Evolutionary conservation across 768 basidiomycete genomes (phyloP), one percentile per base, ranked within the genome.

Genomic region (Piloderma croceum): DNA sequence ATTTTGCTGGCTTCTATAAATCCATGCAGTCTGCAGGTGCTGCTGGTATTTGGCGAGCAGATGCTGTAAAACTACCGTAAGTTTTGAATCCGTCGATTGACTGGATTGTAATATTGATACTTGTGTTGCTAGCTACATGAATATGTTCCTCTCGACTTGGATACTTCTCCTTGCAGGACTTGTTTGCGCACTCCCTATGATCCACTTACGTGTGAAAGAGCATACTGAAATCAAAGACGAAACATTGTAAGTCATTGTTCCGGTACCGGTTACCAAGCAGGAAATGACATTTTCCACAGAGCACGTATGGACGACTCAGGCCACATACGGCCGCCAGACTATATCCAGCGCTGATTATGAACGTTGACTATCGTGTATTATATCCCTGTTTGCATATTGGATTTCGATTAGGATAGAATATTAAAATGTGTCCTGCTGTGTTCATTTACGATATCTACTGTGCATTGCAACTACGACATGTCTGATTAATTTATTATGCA

Each of bases 1-100:
- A 87, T 54, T 82, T 90, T 51, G 68, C 80, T 12, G 89, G 88
- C 31, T 85, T 90, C 52, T 83, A 85, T 48, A 85, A 89, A 55
- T 80, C 79, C 3, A 64, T 87, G 31, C 85, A 88, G 54, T 84
- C 81, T 10, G 83, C 83, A 6, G 86, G 81, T 44, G 84, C 76
- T 17, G 85, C 82, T 3, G 83, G 77, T 29, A 61, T 73, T 12
- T 89, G 84, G 83, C 70, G 78, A 32, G 78, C 76, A 7, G 86
- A 89, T 60, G 83, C 70, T 4, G 65, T 76, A 13, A 57, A 60
- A 25, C 50, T 69, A 18, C 81, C 86, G 80, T 86, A 53, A 58
- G 81, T 68, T 21, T 13, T 40, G 7, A 38, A 12, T 38, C 2
- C 6, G 6, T 13, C 7, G 29, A 18, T 21, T 23, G 27, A 21